phyloP scores from a whole-genome alignment of 139 green algal species.

The Picochlorum sp. region DNA sequence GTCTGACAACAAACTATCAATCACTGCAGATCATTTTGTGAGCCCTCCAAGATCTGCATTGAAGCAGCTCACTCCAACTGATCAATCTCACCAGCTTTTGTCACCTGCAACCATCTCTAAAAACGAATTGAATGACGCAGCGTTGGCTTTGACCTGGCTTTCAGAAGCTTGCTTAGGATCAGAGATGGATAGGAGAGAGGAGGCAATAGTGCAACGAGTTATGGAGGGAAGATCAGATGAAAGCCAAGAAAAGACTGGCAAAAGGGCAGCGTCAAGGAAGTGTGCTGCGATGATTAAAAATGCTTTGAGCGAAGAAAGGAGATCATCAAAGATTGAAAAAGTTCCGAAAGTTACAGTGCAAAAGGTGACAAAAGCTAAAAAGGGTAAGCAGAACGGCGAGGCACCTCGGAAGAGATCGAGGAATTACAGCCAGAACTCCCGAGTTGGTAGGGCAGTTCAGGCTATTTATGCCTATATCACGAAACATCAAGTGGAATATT shows the following conservation, averaged over 20 bases:
- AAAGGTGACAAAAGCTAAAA: not conserved
- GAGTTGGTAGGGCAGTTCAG: conserved; percentile 16
- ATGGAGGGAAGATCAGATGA: not conserved
- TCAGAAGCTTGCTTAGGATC: not conserved
- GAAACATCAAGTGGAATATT: conserved; percentile 14
- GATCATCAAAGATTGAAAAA: not conserved
- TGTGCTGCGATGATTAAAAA: conserved; percentile 4
- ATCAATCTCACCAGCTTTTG: not conserved
- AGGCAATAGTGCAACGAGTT: not conserved
- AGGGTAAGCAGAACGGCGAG: not conserved
- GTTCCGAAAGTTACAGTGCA: not conserved
- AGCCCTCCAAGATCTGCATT: not conserved
- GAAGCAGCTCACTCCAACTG: not conserved
- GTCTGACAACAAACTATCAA: not conserved
- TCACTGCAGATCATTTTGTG: not conserved
- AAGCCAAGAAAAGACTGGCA: not conserved
- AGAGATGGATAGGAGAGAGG: not conserved
- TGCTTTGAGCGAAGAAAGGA: not conserved
- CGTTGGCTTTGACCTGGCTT: conserved; percentile 11
- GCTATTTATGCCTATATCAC: conserved; percentile 21
- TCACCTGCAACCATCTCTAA: conserved; percentile 2
- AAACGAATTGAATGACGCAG: conserved; percentile 12
- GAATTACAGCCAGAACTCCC: conserved; percentile 18
- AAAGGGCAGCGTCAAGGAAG: not conserved
- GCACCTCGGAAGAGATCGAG: not conserved